phyloP scores from a whole-genome alignment of 495 filamentous ascomycete genomes.

The Penicillium manginii region DNA sequence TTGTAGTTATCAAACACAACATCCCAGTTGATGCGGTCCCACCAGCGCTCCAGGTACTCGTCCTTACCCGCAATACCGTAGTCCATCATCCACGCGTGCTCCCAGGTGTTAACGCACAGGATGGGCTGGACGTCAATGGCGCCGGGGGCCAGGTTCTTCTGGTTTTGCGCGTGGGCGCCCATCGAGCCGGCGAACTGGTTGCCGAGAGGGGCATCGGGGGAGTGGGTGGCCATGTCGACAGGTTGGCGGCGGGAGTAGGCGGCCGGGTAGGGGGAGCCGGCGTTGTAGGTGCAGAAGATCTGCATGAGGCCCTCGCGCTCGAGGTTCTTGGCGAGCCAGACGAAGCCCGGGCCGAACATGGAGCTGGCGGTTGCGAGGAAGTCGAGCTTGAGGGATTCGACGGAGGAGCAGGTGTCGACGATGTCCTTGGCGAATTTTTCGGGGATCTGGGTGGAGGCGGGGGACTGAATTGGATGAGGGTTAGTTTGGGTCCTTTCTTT shows the following conservation, averaged over 20 bases:
- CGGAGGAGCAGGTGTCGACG: slow-evolving; percentile 70
- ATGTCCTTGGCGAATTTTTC: slow-evolving; percentile 53
- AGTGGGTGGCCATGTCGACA: slow-evolving; percentile 77
- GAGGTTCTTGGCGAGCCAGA: slow-evolving; percentile 79
- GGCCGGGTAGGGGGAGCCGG: slow-evolving; percentile 83
- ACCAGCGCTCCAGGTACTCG: slow-evolving; percentile 78
- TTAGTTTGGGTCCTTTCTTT: not conserved
- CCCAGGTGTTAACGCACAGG: slow-evolving; percentile 93
- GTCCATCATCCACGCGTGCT: slow-evolving; percentile 89
- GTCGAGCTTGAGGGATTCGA: slow-evolving; percentile 77
- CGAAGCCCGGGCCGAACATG: slow-evolving; percentile 98
- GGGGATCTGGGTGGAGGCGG: slow-evolving; percentile 55
- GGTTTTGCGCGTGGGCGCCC: slow-evolving; percentile 48
- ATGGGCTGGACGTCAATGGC: slow-evolving; percentile 73
- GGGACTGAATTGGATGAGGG: slow-evolving; percentile 35
- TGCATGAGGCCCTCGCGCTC: slow-evolving; percentile 58
- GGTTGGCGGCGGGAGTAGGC: slow-evolving; percentile 82
- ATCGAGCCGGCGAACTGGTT: slow-evolving; percentile 54
- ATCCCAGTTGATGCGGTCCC: slow-evolving; percentile 84
- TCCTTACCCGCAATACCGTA: slow-evolving; percentile 82
- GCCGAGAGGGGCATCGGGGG: slow-evolving; percentile 39
- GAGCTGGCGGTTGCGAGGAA: slow-evolving; percentile 79
- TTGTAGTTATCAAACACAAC: slow-evolving; percentile 61
- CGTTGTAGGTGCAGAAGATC: slow-evolving; percentile 87
- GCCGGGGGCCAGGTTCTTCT: slow-evolving; percentile 61